Evolutionary conservation across 306 rosid genomes (phyloP), one percentile per base, ranked within the genome.

Genomic region (Prosopis cineraria): DNA sequence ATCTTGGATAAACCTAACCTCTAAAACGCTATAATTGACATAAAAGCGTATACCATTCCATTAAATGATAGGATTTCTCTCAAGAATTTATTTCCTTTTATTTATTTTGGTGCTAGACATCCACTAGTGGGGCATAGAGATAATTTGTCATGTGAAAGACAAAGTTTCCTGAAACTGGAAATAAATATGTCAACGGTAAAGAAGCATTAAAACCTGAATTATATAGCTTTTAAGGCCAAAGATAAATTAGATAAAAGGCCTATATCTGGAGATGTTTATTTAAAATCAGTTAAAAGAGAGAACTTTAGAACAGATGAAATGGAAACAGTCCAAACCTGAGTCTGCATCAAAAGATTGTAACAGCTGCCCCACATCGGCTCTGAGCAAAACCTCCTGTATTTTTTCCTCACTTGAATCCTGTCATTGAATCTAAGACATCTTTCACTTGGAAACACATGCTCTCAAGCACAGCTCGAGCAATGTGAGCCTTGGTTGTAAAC

Each of bases 381-480:
- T 77, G 24, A 95, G 97, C 84, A 89, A 30, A 60, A 87, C 85
- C 9, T 88, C 92, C 19, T 80, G 78, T 16, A 66, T 81, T 50
- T 80, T 79, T 52, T 22, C 82, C 3, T 30, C 87, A 60, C 75
- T 78, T 1, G 87, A 72, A 78, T 95, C 97, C 84, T 92, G 85
- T 85, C 98, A 95, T 92, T 2, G 97, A 91, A 83, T 89, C 96
- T 36, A 95, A 60, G 29, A 95, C 99, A 70, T 91, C 99, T 77
- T 89, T 88, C 16, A 92, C 99, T 82, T 95, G 99, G 71, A 91
- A 95, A 69, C 91, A 87, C 82, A 93, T 91, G 71, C 99, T 93
- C 85, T 93, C 99, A 16, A 95, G 96, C 75, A 95, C 99, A 0
- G 96, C 99, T 65, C 97, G 75, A 70, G 97, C 95, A 70, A 95